Base-by-base conservation (phyloP, 306 rosid genomes). In the Biancaea sappan region DNA sequence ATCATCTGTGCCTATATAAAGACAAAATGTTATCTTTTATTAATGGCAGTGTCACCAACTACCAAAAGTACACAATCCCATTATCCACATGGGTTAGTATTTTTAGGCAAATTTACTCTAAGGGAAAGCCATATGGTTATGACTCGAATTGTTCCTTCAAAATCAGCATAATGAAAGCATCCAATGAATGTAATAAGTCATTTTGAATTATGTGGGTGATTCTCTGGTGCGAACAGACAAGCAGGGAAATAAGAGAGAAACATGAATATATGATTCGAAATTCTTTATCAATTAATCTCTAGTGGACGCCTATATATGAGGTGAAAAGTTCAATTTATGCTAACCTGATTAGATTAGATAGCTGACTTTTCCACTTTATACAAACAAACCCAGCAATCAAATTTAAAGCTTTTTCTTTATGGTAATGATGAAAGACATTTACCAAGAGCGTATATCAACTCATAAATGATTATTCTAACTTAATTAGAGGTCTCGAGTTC, bases 371-470 rank as follows among this genome's bases (percentile, higher is more conserved):
- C 75, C 56, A 74, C 52, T 46, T 73, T 56, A 73, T 65, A 26
- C 54, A 4, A 65, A 65, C 52, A 15, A 65, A 43, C 37, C 71
- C 21, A 14, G 19, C 19, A 37, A 44, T 58, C 64, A 79, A 79
- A 29, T 34, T 64, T 24, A 61, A 8, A 47, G 38, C 37, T 73
- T 58, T 73, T 66, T 73, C 76, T 73, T 67, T 21, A 29, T 19
- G 15, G 66, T 52, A 79, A 72, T 79, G 69, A 66, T 77, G 81
- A 69, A 44, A 69, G 26, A 69, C 76, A 77, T 47, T 67, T n/a
- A n/a, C n/a, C n/a, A n/a, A n/a, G n/a, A n/a, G n/a, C n/a, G n/a
- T n/a, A n/a, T n/a, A n/a, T n/a, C n/a, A n/a, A n/a, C n/a, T n/a
- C n/a, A n/a, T n/a, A n/a, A n/a, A n/a, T n/a, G n/a, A n/a, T n/a